Percentiles rank a stretch among this genome's conserved stretches.
These are phyloP conservation scores for Starmerella geochares DNA, from an alignment of 805 yeast genomes.

Conservation along the genomic window DNA sequence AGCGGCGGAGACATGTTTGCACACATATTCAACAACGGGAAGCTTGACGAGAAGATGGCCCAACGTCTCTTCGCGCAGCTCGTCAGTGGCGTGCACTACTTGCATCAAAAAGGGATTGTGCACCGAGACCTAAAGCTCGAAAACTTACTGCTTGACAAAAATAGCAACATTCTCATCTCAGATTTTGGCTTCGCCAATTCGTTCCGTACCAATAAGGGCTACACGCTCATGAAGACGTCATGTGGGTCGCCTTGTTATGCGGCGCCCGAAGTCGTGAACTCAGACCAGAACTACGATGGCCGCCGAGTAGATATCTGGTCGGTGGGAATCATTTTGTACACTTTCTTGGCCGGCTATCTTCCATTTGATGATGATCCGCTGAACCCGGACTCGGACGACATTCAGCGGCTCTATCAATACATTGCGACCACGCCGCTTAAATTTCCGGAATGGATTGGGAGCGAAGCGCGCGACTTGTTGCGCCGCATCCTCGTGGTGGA, in stretches of 20 bases:
- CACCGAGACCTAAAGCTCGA: conserved; percentile 72
- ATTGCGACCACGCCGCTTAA: conserved; percentile 86
- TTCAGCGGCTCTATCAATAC: conserved; percentile 79
- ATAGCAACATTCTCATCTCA: conserved; percentile 73
- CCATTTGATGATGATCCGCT: conserved; percentile 97
- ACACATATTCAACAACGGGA: conserved; percentile 75
- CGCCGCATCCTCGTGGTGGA: conserved; percentile 74
- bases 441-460: conserved; percentile 86
- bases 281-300: conserved; percentile 70
- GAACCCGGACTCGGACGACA: conserved; percentile 92
- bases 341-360: conserved; percentile 92
- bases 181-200: conserved; percentile 95
- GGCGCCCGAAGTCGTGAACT: conserved; percentile 91
- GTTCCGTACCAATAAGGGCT: conserved; percentile 34
- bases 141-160: conserved; percentile 67
- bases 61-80: conserved; percentile 84
- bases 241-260: conserved; percentile 99
- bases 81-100: conserved; percentile 84
- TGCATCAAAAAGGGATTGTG: conserved; percentile 70
- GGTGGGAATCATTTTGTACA: conserved; percentile 86
- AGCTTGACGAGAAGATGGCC: conserved; percentile 77
- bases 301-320: conserved; percentile 96
- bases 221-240: conserved; percentile 79
- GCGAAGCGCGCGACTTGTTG: conserved; percentile 81
- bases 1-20: conserved; percentile 96